These are phyloP conservation scores for Escovopsis sp. DNA, from an alignment of 2,329 filamentous ascomycete genomes.

Conservation along the genomic window DNA sequence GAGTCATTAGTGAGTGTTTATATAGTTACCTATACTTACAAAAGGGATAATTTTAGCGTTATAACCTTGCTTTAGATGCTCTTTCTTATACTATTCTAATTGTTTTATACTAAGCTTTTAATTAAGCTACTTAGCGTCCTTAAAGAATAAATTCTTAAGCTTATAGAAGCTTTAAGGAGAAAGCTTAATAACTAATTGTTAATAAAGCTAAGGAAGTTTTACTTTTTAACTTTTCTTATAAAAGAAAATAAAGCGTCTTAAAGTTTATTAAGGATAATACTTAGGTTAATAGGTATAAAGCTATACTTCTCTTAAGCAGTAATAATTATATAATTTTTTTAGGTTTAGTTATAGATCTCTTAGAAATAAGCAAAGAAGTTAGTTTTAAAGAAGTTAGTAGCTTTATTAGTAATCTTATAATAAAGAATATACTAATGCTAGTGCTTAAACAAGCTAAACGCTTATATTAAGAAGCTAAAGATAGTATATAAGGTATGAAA, in stretches of 20 bases:
- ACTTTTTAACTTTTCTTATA: no score
- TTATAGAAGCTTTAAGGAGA: background rate
- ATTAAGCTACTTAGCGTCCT: no score
- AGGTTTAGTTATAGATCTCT: no score
- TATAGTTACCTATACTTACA: no score
- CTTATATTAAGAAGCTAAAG: background rate
- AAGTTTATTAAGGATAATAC: background rate
- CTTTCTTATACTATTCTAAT: no score
- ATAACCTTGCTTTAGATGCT: background rate
- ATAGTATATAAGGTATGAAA: no score
- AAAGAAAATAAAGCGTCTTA: background rate
- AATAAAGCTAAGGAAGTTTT: no score
- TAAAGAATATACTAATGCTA: no score
- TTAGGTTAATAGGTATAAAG: background rate
- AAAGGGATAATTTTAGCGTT: background rate
- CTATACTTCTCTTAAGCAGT: background rate
- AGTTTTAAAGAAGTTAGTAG: background rate
- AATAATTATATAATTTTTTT: background rate
- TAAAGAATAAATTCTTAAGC: background rate
- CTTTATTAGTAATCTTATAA: background rate
- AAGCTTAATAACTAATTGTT: background rate
- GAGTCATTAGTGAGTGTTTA: no score
- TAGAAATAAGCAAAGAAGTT: no score
- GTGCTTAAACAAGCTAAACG: background rate
- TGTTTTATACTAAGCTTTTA: no score